Base-by-base conservation (phyloP, 2,329 filamentous ascomycete species). In the Cercospora sp. region DNA sequence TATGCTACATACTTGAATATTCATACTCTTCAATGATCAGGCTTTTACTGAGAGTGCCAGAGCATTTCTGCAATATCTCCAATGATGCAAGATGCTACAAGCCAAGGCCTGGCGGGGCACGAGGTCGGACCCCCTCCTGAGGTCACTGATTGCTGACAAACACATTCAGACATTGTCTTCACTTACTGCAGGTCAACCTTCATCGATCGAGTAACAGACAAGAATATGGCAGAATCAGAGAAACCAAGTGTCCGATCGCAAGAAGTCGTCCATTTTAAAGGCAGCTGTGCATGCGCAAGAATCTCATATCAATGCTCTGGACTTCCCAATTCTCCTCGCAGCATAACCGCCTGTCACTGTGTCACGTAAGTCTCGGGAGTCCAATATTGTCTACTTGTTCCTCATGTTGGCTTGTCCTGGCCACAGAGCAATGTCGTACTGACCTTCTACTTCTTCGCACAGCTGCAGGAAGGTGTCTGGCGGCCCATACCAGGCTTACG, bases 391-490 rank as follows among this genome's bases (percentile, higher is more conserved):
- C 5, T 34, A 21, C 28, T 34, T 18, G 28, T 16, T 30, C 13
- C 21, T 3, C 2, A 34, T 43, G 32, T 18, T 12, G 0, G 8
- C 26, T 5, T 34, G 26, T n/a, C 28, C 13, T 21, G 53, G 26
- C 26, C 21, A 26, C 28, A 34, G 13, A 34, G 28, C 2, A 10
- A 58, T 5, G 16, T 1, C 0, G 26, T 18, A 7, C 55, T 28
- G 6, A 59, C 24, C 7, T 32, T 13, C 12, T 13, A 24, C 1
- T 10, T 18, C 13, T 32, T 43, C n/a, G 7, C 1, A 32, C 49
- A 65, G 62, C n/a, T 76, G 74, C 68, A 69, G 70, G 21, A 75
- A 76, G 57, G 61, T 74, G 18, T 69, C 66, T 28, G 73, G 74
- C 3, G 73, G 69, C 7, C 64, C 69, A 10, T 74, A 65, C 30